Percentiles rank a stretch among this genome's conserved stretches.
phyloP scores from a whole-genome alignment of 306 rosid species.

The Begonia peltatifolia region DNA sequence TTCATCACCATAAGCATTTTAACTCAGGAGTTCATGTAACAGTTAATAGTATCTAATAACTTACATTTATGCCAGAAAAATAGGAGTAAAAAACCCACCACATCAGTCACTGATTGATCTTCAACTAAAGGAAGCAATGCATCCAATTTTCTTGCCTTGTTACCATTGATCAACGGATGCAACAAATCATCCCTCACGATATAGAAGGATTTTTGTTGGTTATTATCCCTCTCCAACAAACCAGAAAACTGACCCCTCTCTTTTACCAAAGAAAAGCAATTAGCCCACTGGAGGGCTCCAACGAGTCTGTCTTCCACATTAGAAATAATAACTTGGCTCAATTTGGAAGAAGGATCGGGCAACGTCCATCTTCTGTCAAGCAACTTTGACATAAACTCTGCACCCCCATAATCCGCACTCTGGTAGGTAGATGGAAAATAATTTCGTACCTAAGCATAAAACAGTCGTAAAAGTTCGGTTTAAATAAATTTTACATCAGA shows the following conservation, averaged over 20 bases:
- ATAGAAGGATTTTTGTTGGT: constrained; percentile 23
- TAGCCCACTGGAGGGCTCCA: constrained; percentile 10
- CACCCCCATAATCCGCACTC: constrained; percentile 26
- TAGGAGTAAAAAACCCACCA: constrained; percentile 33
- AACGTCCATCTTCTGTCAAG: constrained; percentile 69
- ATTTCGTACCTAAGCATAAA: background rate
- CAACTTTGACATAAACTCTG: constrained; percentile 36
- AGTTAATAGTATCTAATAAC: too few species aligned
- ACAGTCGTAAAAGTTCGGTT: background rate
- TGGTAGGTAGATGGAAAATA: constrained; percentile 7
- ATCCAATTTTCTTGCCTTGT: constrained; percentile 82
- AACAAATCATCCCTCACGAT: constrained; percentile 81
- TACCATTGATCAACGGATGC: constrained; percentile 86
- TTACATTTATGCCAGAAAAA: too few species aligned
- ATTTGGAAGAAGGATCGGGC: constrained; percentile 40
- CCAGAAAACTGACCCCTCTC: constrained; percentile 18
- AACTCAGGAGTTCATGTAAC: too few species aligned
- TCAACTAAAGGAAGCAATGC: constrained; percentile 50
- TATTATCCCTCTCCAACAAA: constrained; percentile 11
- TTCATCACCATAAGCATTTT: too few species aligned
- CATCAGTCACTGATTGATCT: constrained; percentile 56
- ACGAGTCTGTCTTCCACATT: constrained; percentile 1
- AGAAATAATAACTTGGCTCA: constrained; percentile 35
- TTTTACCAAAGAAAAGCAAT: constrained; percentile 15
- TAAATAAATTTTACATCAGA: background rate